A percentile compares a stretch with the other conserved stretches of the same genome.
phyloP scores from a whole-genome alignment of 768 basidiomycete genomes.

The Suillus subluteus region DNA sequence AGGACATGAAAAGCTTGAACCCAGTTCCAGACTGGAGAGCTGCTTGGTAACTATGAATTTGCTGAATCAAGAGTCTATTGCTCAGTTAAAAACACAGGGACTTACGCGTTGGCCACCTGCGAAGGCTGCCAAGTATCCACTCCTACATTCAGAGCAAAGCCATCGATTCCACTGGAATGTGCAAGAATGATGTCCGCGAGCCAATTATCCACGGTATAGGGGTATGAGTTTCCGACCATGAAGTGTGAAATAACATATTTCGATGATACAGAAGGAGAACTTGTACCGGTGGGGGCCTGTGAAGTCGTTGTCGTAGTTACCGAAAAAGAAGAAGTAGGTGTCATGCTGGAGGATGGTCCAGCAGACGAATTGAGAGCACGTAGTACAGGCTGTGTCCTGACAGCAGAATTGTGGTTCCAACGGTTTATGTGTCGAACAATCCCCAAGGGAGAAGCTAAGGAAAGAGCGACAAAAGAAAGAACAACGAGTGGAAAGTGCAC shows the following conservation, averaged over 20 bases:
- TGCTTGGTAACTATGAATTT: slow-evolving; percentile 51
- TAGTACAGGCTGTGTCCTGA: not conserved
- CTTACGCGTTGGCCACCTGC: slow-evolving; percentile 67
- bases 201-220: slow-evolving; percentile 50
- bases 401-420: not conserved
- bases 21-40: slow-evolving; percentile 52
- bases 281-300: not conserved
- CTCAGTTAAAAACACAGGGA: slow-evolving; percentile 16
- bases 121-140: slow-evolving; percentile 62
- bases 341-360: not conserved
- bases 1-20: slow-evolving; percentile 77
- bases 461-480: slow-evolving; percentile 1
- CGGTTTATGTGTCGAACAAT: not conserved
- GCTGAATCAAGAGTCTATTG: slow-evolving; percentile 19
- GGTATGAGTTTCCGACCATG: slow-evolving; percentile 69
- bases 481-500: not conserved
- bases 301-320: not conserved
- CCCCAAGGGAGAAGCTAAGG: not conserved
- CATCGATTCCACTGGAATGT: slow-evolving; percentile 61
- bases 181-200: slow-evolving; percentile 60
- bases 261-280: slow-evolving; percentile 12
- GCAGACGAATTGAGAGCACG: slow-evolving; percentile 1
- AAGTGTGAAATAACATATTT: slow-evolving; percentile 62
- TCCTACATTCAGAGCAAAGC: slow-evolving; percentile 75
- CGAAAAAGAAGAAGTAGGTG: not conserved